Evolutionary conservation across 768 basidiomycete genomes (phyloP).

Genomic region (Tremella yokohamensis): DNA sequence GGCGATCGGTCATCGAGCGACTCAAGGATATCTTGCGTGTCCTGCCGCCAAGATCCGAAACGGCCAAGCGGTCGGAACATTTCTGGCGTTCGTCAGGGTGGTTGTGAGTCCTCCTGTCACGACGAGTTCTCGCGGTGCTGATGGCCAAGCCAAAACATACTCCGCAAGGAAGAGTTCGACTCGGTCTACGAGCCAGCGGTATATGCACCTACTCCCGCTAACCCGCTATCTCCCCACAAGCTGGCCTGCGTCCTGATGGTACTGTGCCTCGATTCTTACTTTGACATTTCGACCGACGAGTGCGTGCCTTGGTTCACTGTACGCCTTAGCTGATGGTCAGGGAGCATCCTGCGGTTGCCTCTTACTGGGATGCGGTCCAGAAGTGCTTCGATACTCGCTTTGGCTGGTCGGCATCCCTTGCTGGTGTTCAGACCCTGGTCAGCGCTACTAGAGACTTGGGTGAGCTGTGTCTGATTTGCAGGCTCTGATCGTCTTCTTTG

Average conservation of each 20-base stretch:
- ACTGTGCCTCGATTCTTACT: slow-evolving; percentile 34
- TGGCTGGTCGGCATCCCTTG: slow-evolving; percentile 38
- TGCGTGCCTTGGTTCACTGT: neutral
- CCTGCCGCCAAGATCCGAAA: slow-evolving; percentile 35
- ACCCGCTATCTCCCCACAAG: slow-evolving; percentile 44
- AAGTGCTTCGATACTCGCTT: slow-evolving; percentile 44
- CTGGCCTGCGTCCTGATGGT: slow-evolving; percentile 42
- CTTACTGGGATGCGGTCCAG: slow-evolving; percentile 40
- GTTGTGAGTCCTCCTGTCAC: slow-evolving; percentile 13
- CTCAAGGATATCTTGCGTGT: slow-evolving; percentile 29
- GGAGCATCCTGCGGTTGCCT: slow-evolving; percentile 28
- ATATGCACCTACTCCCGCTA: slow-evolving; percentile 38
- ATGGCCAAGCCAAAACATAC: slow-evolving; percentile 22
- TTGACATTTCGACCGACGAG: slow-evolving; percentile 31
- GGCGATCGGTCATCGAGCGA: slow-evolving; percentile 29
- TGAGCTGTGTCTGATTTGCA: neutral
- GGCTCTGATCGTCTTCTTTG: slow-evolving; percentile 33
- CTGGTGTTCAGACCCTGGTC: slow-evolving; percentile 43
- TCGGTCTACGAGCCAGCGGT: slow-evolving; percentile 39
- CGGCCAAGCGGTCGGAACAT: slow-evolving; percentile 16
- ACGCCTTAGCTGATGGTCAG: neutral
- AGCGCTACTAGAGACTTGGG: neutral
- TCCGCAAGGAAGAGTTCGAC: slow-evolving; percentile 37
- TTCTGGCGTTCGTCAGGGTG: slow-evolving; percentile 34
- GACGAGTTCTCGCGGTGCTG: neutral